Conservation (phyloP, 768 basidiomycete genomes). For the Russula ochroleuca region DNA sequence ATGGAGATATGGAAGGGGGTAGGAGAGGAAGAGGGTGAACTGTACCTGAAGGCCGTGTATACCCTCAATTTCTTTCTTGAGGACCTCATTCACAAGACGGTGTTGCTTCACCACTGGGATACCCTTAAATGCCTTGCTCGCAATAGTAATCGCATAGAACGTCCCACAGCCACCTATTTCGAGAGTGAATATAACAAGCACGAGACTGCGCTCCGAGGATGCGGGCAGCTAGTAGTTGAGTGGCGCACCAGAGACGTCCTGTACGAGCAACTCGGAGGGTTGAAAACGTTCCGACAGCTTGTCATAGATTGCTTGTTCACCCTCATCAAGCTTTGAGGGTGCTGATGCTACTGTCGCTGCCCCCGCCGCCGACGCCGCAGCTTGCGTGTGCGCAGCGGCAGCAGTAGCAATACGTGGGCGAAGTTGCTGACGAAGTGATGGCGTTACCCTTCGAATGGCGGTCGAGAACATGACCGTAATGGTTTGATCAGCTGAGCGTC, state of each 20-base stretch:
- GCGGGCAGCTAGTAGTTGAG: conserved; percentile 1
- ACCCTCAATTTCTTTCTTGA: conserved; percentile 84
- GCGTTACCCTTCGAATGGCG: conserved; percentile 28
- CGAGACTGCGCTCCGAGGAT: background rate
- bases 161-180: conserved; percentile 87
- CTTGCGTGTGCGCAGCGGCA: conserved; percentile 19
- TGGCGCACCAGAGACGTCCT: conserved; percentile 87
- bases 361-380: conserved; percentile 2
- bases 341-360: background rate
- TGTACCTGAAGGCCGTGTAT: conserved; percentile 92
- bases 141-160: conserved; percentile 90
- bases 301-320: conserved; percentile 64
- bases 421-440: conserved; percentile 13
- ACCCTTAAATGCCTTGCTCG: conserved; percentile 81
- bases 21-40: background rate
- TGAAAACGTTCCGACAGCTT: conserved; percentile 73
- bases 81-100: conserved; percentile 73
- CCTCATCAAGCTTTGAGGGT: conserved; percentile 41
- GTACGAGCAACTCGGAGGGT: conserved; percentile 78
- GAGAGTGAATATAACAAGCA: background rate
- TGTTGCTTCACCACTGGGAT: conserved; percentile 91
- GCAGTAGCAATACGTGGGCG: conserved; percentile 28
- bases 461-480: conserved; percentile 30
- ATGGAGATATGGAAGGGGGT: background rate
- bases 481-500: background rate